A percentile compares a stretch with the other conserved stretches of the same genome.
phyloP scores from a whole-genome alignment of 179 eudicot species.

The Dionaea muscipula region DNA sequence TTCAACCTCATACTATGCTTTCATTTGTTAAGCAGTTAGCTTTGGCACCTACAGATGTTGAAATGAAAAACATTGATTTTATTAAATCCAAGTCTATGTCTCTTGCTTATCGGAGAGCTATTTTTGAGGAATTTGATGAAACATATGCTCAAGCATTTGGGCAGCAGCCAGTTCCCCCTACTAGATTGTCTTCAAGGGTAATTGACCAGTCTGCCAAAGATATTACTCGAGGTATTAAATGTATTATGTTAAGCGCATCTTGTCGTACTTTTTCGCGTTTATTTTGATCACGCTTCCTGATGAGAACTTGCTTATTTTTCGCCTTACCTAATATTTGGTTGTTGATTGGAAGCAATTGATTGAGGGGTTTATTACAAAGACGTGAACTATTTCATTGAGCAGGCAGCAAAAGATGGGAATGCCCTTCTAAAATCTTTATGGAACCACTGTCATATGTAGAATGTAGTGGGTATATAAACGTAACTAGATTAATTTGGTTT shows the following conservation, averaged over 20 bases:
- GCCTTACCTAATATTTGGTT: neutral
- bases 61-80: slow-evolving; percentile 27
- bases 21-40: slow-evolving; percentile 58
- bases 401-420: too few relatives aligned
- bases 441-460: too few relatives aligned
- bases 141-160: slow-evolving; percentile 95
- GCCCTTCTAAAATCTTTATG: too few relatives aligned
- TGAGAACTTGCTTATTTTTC: neutral
- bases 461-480: too few relatives aligned
- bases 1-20: slow-evolving; percentile 41
- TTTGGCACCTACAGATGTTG: slow-evolving; percentile 29
- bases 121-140: slow-evolving; percentile 79
- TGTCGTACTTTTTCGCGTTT: neutral
- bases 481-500: too few relatives aligned
- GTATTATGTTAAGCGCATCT: neutral
- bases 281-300: neutral
- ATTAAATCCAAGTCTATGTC: slow-evolving; percentile 50
- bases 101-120: slow-evolving; percentile 56
- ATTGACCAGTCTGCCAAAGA: slow-evolving; percentile 17
- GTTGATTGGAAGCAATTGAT: neutral
- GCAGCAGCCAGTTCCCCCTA: slow-evolving; percentile 34
- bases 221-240: slow-evolving; percentile 48
- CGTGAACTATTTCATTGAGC: too few relatives aligned
- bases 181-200: slow-evolving; percentile 17
- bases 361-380: too few relatives aligned